Evolutionary conservation across 345 rosid species (phyloP).

Genomic region (Geranium brycei): DNA sequence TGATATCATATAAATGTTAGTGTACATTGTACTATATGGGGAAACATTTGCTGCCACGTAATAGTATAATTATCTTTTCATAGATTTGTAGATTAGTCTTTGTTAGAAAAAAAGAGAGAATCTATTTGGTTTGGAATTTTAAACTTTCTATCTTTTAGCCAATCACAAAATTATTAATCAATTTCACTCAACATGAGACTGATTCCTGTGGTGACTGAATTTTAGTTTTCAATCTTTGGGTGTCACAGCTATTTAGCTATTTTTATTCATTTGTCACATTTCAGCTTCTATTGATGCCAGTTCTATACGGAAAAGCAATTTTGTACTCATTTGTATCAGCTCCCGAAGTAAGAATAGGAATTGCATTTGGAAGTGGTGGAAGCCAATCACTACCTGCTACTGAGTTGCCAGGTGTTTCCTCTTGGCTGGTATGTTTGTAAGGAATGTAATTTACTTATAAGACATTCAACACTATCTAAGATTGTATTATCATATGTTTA

Average conservation of each 20-base stretch:
- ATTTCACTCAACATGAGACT: neutral
- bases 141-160: too few relatives aligned
- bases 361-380: conserved; percentile 97
- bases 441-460: neutral
- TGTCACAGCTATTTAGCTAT: neutral
- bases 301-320: conserved; percentile 70
- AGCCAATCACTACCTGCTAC: conserved; percentile 90
- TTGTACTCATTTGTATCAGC: conserved; percentile 67
- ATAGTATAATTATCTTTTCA: too few relatives aligned
- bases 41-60: too few relatives aligned
- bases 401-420: conserved; percentile 89
- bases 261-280: conserved; percentile 7
- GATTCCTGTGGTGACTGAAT: neutral
- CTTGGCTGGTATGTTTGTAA: conserved; percentile 68
- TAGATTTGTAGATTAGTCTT: too few relatives aligned
- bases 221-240: neutral
- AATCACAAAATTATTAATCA: too few relatives aligned
- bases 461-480: neutral
- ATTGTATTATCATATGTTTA: neutral
- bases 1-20: too few relatives aligned
- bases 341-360: conserved; percentile 79
- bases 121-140: too few relatives aligned
- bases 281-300: conserved; percentile 82
- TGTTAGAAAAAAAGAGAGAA: too few relatives aligned
- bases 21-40: too few relatives aligned